These are phyloP conservation scores for Podospora conica DNA, from an alignment of 495 filamentous ascomycete species.

Conservation along the genomic window DNA sequence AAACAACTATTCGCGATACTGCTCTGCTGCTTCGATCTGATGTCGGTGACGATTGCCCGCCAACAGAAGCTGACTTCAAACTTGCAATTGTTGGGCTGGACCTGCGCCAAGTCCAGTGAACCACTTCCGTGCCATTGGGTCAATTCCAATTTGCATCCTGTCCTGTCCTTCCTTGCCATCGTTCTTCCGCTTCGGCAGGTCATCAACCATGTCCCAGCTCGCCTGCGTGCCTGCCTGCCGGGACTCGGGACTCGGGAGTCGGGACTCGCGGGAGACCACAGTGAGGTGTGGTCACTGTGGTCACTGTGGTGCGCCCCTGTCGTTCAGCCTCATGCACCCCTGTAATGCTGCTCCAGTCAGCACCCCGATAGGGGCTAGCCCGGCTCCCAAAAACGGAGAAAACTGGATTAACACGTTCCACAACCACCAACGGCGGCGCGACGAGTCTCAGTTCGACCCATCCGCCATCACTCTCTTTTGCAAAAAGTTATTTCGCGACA, in stretches of 20 bases:
- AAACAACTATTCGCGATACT: neutral
- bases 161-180: too few relatives aligned
- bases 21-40: neutral
- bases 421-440: slow-evolving; percentile 17
- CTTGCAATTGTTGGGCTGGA: neutral
- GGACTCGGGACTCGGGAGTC: neutral
- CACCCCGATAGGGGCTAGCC: neutral
- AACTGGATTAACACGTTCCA: slow-evolving; percentile 24
- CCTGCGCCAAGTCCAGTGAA: neutral
- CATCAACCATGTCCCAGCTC: neutral
- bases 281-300: too few relatives aligned
- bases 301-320: neutral
- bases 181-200: neutral
- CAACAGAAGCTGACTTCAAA: neutral
- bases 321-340: neutral
- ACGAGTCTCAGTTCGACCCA: slow-evolving; percentile 10
- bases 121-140: neutral
- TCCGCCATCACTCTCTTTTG: slow-evolving; percentile 5
- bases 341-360: neutral
- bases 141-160: too few relatives aligned
- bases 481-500: slow-evolving; percentile 12
- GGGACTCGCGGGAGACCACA: neutral
- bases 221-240: too few relatives aligned
- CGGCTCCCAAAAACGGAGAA: neutral
- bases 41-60: neutral